Conservation (phyloP, 768 basidiomycete genomes). For the Russula dissimulans region DNA sequence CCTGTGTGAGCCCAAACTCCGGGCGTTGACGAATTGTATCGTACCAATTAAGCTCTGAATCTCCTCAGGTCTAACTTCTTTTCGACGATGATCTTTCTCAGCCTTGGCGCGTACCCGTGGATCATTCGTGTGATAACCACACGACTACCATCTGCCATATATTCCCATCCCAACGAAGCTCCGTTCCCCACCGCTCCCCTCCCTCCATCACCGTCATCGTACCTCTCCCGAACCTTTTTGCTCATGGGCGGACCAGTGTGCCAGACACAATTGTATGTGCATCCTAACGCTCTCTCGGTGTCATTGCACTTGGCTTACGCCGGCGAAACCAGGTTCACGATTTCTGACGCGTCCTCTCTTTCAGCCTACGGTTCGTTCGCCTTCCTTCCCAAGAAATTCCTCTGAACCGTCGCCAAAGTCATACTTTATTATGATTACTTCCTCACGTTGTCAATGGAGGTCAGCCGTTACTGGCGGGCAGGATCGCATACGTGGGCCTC, state of each 20-base stretch:
- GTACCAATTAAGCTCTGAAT: background rate
- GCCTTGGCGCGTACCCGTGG: no score
- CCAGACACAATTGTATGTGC: background rate
- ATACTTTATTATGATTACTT: constrained; percentile 37
- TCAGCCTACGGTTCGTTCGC: background rate
- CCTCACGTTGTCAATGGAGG: constrained; percentile 36
- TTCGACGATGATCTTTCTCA: background rate
- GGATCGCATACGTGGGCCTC: constrained; percentile 13
- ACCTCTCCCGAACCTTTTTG: background rate
- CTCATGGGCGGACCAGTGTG: background rate
- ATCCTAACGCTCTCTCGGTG: background rate
- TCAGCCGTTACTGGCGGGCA: constrained; percentile 35
- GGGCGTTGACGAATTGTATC: background rate
- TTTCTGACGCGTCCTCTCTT: background rate
- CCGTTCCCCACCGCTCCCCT: background rate
- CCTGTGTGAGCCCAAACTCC: background rate
- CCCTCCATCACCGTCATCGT: background rate
- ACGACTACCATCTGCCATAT: background rate
- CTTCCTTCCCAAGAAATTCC: background rate
- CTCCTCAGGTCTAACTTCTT: background rate
- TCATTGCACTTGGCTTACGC: background rate
- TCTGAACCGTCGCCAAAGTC: constrained; percentile 15
- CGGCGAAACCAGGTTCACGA: background rate
- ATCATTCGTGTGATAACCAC: background rate
- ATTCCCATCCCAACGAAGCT: background rate